These are phyloP conservation scores for Magnaporthiopsis poae DNA, from an alignment of 2,329 filamentous ascomycete species.

Conservation along the genomic window DNA sequence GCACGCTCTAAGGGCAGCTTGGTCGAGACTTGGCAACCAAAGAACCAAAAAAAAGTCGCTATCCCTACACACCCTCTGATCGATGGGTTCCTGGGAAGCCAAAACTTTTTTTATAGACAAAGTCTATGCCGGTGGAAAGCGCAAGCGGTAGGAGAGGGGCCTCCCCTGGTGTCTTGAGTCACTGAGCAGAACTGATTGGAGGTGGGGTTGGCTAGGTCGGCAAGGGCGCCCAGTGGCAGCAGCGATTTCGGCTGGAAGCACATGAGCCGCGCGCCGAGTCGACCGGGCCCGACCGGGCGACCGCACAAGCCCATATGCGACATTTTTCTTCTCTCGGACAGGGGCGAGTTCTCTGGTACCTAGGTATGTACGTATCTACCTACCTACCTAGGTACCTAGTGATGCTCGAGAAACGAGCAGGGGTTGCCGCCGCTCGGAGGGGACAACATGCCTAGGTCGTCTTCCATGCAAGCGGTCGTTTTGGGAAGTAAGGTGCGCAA, in stretches of 20 bases:
- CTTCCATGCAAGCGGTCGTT: neutral
- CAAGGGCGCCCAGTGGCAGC: neutral
- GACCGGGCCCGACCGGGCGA: neutral
- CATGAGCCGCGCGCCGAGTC: neutral
- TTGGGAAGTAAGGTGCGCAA: neutral
- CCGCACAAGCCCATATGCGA: neutral
- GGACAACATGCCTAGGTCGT: too few relatives aligned
- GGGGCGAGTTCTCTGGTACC: neutral
- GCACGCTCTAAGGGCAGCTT: neutral
- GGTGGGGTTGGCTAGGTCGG: neutral
- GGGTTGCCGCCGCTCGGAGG: neutral
- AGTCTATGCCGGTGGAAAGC: neutral
- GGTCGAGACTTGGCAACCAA: neutral
- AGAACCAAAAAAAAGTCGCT: neutral
- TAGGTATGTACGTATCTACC: too few relatives aligned
- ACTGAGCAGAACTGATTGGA: neutral
- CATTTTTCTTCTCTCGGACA: neutral
- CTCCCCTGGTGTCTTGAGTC: neutral
- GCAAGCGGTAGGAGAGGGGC: too few relatives aligned
- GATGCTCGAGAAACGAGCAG: neutral
- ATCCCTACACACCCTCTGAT: neutral
- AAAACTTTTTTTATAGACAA: neutral
- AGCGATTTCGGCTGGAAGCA: neutral
- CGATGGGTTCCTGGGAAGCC: neutral
- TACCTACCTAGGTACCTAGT: neutral